Evolutionary conservation across 2,329 filamentous ascomycete species (phyloP).

Genomic region (Colletotrichum sp.): DNA sequence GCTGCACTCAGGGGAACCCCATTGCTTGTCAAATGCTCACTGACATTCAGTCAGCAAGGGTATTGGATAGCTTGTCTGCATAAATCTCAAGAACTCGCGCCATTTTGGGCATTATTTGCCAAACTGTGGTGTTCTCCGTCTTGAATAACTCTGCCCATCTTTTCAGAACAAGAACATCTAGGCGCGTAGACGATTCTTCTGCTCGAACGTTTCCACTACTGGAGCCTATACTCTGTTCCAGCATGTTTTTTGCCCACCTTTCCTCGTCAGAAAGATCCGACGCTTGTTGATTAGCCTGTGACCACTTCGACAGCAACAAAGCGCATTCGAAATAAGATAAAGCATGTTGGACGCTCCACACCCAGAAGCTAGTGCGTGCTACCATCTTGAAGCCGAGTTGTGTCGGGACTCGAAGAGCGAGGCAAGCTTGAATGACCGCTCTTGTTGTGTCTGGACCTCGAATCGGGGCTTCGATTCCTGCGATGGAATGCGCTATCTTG

Average conservation of each 20-base stretch:
- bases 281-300: not conserved
- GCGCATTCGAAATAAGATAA: not conserved
- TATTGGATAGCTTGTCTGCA: not conserved
- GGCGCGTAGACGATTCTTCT: not conserved
- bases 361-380: not conserved
- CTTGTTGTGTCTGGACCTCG: not conserved
- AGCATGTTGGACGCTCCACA: not conserved
- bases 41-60: not conserved
- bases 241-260: not conserved
- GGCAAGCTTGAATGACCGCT: not conserved
- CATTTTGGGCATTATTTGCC: not conserved
- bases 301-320: not conserved
- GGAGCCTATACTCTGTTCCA: not conserved
- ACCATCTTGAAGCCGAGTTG: not conserved
- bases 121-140: not conserved
- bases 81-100: not conserved
- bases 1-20: fast-evolving
- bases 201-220: not conserved
- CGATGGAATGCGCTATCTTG: not conserved
- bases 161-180: not conserved
- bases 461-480: not conserved
- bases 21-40: not conserved
- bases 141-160: not conserved
- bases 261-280: not conserved
- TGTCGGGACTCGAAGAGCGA: not conserved